Conservation (phyloP, 2,329 filamentous ascomycete genomes). For the Epichloe festucae region DNA sequence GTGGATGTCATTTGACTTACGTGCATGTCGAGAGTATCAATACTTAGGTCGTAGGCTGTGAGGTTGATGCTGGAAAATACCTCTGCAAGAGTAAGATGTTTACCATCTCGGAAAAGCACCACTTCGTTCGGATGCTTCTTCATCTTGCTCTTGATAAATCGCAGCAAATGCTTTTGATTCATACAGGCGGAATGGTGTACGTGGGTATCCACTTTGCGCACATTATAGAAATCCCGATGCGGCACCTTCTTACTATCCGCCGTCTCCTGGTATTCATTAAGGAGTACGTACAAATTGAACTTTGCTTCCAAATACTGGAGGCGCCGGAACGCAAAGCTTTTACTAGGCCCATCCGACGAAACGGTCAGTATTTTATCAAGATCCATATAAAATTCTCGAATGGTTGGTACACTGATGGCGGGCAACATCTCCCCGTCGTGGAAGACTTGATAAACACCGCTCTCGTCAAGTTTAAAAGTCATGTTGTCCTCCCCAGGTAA, state of each 20-base stretch:
- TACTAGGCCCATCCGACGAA: conserved; percentile 91
- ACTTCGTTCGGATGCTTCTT: conserved; percentile 94
- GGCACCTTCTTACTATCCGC: conserved; percentile 96
- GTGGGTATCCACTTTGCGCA: conserved; percentile 96
- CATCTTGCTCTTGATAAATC: conserved; percentile 99
- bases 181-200: conserved; percentile 98
- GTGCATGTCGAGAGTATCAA: conserved; percentile 98
- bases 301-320: conserved; percentile 94
- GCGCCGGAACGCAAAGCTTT: conserved; percentile 91
- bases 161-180: conserved; percentile 97
- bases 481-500: conserved; percentile 58
- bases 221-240: conserved; percentile 98
- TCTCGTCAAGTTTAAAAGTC: conserved; percentile 67
- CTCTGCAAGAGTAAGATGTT: conserved; percentile 78
- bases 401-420: conserved; percentile 72
- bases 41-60: conserved; percentile 93
- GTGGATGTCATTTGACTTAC: conserved; percentile 32
- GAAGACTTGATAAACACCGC: conserved; percentile 87
- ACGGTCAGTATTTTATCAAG: conserved; percentile 74
- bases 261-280: conserved; percentile 97
- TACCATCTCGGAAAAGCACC: conserved; percentile 83
- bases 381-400: conserved; percentile 93
- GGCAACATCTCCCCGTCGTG: conserved; percentile 51
- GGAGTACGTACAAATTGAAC: conserved; percentile 82
- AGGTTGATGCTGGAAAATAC: conserved; percentile 97